Conservation (phyloP, 2,329 filamentous ascomycete species). For the Pyrenophora teres region DNA sequence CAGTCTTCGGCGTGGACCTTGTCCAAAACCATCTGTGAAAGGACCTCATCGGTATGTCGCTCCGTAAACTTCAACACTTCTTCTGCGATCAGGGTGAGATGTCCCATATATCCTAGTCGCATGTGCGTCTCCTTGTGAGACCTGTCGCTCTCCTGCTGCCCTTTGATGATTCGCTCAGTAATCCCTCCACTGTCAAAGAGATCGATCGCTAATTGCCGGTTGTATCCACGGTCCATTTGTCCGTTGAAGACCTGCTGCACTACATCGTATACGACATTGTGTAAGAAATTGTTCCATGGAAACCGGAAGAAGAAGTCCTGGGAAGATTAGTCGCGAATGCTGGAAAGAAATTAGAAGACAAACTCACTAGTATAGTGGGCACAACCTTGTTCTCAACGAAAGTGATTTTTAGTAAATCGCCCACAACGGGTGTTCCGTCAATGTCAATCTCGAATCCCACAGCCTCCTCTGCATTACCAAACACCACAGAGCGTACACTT, state of each 20-base stretch:
- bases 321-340: not conserved
- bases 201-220: conserved; percentile 85
- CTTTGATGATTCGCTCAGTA: conserved; percentile 88
- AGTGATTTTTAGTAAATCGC: conserved; percentile 92
- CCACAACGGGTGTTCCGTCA: conserved; percentile 78
- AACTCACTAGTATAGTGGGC: conserved; percentile 86
- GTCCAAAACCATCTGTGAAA: conserved; percentile 83
- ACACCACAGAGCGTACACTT: conserved; percentile 41
- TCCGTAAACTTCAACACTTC: conserved; percentile 99
- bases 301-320: conserved; percentile 98
- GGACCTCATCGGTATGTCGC: conserved; percentile 83
- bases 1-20: conserved; percentile 88
- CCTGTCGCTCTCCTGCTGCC: conserved; percentile 84
- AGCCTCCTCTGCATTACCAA: conserved; percentile 39
- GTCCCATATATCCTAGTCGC: conserved; percentile 97
- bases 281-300: conserved; percentile 98
- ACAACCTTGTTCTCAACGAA: conserved; percentile 95
- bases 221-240: conserved; percentile 94
- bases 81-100: conserved; percentile 94
- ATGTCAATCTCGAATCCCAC: conserved; percentile 61
- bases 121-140: conserved; percentile 84
- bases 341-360: not conserved
- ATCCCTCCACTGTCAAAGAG: conserved; percentile 90
- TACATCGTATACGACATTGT: conserved; percentile 98
- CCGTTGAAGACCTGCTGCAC: conserved; percentile 99